Base-by-base conservation (phyloP, 441 rosid species). In the Populus hybrid region DNA sequence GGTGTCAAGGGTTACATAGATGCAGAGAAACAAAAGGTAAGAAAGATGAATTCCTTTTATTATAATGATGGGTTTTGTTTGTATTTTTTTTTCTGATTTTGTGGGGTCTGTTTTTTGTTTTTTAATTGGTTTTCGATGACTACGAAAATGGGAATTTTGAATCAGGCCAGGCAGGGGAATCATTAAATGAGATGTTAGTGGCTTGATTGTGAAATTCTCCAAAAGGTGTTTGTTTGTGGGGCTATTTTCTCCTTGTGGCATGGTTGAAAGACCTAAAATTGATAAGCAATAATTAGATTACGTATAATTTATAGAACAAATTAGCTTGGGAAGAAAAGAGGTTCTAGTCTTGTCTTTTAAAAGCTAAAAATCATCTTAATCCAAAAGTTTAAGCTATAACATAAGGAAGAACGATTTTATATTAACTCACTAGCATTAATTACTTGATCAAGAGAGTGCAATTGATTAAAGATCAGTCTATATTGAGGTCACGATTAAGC, bases 21-120 rank as follows among this genome's bases (percentile, higher is more conserved):
- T 78, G 92, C 92, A 1, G 92, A 96, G 92, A 93, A 96, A 84
- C 98, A 93, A 81, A 96, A 96, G 98, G 99, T 96, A 10, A 63
- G 72, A 12, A 24, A 26, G 10, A 8, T 32, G 67, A 12, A 8
- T 40, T 42, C 32, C 9, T 61, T 11, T 61, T 28, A 11, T 72
- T 5, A 9, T 30, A 35, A 57, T 76, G 53, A 10, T 69, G 10
- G 64, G 46, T 50, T 28, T 64, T 65, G 46, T 66, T 75, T 42
- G 35, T 75, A 24, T 21, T 14, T 59, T 71, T 7, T 9, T 26
- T 10, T 2, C 32, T 24, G 35, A 32, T n/a, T 59, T 10, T 21
- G 14, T 61, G 53, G 69, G 34, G 32, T 73, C 10, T 11, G 35
- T 30, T 14, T 61, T 59, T n/a, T 8, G 34, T 32, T 6, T 61